A percentile compares a stretch with the other conserved stretches of the same genome.
phyloP scores from a whole-genome alignment of 23 red algal genomes.

The Gracilaria gracilis region DNA sequence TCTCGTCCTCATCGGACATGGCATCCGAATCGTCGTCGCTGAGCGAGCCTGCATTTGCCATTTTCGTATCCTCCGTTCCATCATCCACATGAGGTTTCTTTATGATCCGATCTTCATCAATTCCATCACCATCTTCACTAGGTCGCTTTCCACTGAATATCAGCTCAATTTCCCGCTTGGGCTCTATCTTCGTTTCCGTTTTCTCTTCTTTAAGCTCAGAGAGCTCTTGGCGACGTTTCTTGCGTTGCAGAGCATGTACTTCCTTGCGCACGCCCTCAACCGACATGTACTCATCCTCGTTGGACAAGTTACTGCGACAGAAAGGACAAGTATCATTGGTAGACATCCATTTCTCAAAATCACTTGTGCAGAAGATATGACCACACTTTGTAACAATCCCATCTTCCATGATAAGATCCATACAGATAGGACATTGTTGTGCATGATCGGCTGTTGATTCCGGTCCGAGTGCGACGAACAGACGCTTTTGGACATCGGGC shows the following conservation, averaged over 20 bases:
- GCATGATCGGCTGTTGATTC: slow-evolving; percentile 4
- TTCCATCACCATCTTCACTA: neutral
- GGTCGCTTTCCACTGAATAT: slow-evolving; percentile 23
- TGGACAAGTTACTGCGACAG: neutral
- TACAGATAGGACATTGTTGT: slow-evolving; percentile 37
- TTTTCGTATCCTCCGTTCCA: neutral
- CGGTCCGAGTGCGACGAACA: slow-evolving; percentile 1
- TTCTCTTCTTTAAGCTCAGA: neutral
- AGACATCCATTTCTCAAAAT: slow-evolving; percentile 46
- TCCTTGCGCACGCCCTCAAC: slow-evolving; percentile 28
- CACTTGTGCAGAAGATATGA: slow-evolving; percentile 38
- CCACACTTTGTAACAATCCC: slow-evolving; percentile 54
- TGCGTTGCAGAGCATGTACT: slow-evolving; percentile 35
- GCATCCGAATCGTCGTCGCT: neutral
- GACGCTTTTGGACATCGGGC: slow-evolving; percentile 8
- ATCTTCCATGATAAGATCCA: slow-evolving; percentile 35
- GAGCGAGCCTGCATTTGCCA: neutral
- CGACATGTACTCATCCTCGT: slow-evolving; percentile 6
- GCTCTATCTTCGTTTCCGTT: neutral
- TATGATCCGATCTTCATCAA: neutral
- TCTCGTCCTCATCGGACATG: neutral
- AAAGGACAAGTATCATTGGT: slow-evolving; percentile 37
- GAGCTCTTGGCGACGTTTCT: neutral
- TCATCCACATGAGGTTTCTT: slow-evolving; percentile 7
- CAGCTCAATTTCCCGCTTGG: neutral